Evolutionary conservation across 495 filamentous ascomycete species (phyloP).

Genomic region (Xylaria sp.): DNA sequence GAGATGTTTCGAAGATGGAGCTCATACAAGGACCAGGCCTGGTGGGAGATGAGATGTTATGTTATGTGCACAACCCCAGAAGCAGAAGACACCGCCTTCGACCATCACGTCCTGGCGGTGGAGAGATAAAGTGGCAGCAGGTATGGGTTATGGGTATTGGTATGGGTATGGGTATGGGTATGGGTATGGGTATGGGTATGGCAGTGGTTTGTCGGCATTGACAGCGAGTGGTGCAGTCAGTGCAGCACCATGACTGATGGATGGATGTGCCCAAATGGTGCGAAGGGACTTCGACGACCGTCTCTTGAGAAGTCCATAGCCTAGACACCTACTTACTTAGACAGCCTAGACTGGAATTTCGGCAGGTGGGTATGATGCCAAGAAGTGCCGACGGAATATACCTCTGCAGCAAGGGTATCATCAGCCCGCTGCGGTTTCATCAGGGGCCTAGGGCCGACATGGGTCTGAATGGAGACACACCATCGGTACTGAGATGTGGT

Average conservation of each 20-base stretch:
- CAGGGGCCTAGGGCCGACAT: constrained; percentile 35
- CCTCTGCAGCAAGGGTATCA: constrained; percentile 45
- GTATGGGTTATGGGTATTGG: no score
- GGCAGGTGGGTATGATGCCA: constrained; percentile 19
- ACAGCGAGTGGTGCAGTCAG: constrained; percentile 2
- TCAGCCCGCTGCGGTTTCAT: constrained; percentile 44
- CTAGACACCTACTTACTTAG: no score
- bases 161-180: no score
- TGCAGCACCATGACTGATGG: constrained; percentile 2
- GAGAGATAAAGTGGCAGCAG: constrained; percentile 9
- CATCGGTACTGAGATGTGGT: constrained; percentile 27
- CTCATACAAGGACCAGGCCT: constrained; percentile 35
- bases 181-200: no score
- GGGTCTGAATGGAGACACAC: constrained; percentile 32
- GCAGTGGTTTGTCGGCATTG: constrained; percentile 16
- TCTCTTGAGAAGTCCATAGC: constrained; percentile 5
- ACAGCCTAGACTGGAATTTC: constrained; percentile 16
- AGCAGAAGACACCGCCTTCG: constrained; percentile 15
- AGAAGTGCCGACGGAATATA: constrained; percentile 40
- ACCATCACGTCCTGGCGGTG: background rate
- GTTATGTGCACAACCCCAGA: constrained; percentile 36
- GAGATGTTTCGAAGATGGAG: constrained; percentile 26
- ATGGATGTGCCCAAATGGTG: constrained; percentile 8
- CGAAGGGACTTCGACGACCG: constrained; percentile 25
- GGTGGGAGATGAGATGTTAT: constrained; percentile 36